Base-by-base conservation (phyloP, 2,329 filamentous ascomycete species). In the Venturia carpophila region DNA sequence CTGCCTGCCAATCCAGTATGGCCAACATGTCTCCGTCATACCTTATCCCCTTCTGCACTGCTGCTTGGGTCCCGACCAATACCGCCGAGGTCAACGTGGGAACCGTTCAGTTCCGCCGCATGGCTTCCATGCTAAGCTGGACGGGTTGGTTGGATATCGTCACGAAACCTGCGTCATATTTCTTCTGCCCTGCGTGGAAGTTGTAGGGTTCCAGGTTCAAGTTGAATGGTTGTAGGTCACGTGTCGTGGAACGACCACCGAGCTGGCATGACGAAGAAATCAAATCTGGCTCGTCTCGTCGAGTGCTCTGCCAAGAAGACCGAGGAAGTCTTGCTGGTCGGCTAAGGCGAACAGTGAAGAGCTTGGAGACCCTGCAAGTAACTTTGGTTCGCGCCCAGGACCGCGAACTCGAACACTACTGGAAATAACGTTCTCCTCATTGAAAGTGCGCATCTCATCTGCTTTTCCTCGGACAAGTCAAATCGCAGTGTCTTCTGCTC, bases 121-220 rank as follows among this genome's bases (percentile, higher is more conserved):
- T 55, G 52, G 52, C 27, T 34, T 34, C 52, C 52, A 58, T 58
- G 52, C 52, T 17, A 37, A n/a, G 52, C 27, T 34, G 7, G 15
- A 34, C 19, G 24, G 49, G 17, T 55, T 58, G 30, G 52, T n/a
- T 58, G 52, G 52, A 9, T 37, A 1, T n/a, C 15, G 30, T 21
- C 52, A 58, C 37, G 52, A 58, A 58, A 58, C 52, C 52, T 58
- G 52, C 52, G 30, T 58, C 52, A 58, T 58, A n/a, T 58, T n/a
- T 2, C 9, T 37, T 5, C 27, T 58, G 30, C 52, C 52, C 52
- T 58, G 52, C 52, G 2, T 58, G 30, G 3, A 24, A 11, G 24
- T 24, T 1, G 49, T 24, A 17, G 49, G 24, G 24, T 34, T 55
- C 49, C 30, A 34, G 49, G 24, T 34, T 55, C 49, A 5, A 55